Evolutionary conservation across 352 stramenopile genomes (phyloP).

Genomic region (Albugo candida): DNA sequence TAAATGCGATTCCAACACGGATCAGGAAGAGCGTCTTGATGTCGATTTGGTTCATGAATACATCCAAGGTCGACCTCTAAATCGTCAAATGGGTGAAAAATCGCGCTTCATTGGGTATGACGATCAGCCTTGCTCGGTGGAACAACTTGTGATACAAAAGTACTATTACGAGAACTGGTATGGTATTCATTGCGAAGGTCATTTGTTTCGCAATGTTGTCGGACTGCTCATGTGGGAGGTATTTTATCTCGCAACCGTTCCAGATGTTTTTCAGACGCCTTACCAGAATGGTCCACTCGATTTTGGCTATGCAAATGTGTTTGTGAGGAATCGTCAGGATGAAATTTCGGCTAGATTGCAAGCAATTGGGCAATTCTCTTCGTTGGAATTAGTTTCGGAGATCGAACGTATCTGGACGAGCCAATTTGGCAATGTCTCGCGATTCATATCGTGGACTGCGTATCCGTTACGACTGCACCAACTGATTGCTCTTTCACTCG

Average conservation of each 20-base stretch:
- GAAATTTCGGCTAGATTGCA: constrained; percentile 24
- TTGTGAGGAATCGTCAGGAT: constrained; percentile 19
- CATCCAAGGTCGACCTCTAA: constrained; percentile 45
- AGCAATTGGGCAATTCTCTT: constrained; percentile 18
- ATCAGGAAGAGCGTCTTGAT: too few relatives aligned
- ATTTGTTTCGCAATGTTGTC: neutral
- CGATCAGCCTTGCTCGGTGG: constrained; percentile 64
- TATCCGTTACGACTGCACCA: constrained; percentile 27
- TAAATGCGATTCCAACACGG: too few relatives aligned
- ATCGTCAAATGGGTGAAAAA: constrained; percentile 54
- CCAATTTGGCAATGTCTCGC: constrained; percentile 24
- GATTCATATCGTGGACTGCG: constrained; percentile 38
- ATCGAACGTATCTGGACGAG: constrained; percentile 18
- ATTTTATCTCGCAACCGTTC: constrained; percentile 41
- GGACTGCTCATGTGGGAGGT: constrained; percentile 80
- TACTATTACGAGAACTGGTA: constrained; percentile 53
- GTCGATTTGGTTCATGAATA: too few relatives aligned
- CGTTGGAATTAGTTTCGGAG: constrained; percentile 19
- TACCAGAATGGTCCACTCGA: constrained; percentile 54
- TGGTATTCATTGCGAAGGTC: constrained; percentile 36
- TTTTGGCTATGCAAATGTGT: constrained; percentile 39
- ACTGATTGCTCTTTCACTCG: constrained; percentile 28
- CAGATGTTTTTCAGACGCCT: constrained; percentile 74
- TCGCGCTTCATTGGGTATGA: constrained; percentile 78
- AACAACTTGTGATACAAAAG: constrained; percentile 70